Evolutionary conservation across 805 yeast genomes (phyloP), one percentile per base, ranked within the genome.

Genomic region (Saccharomyces mikatae): DNA sequence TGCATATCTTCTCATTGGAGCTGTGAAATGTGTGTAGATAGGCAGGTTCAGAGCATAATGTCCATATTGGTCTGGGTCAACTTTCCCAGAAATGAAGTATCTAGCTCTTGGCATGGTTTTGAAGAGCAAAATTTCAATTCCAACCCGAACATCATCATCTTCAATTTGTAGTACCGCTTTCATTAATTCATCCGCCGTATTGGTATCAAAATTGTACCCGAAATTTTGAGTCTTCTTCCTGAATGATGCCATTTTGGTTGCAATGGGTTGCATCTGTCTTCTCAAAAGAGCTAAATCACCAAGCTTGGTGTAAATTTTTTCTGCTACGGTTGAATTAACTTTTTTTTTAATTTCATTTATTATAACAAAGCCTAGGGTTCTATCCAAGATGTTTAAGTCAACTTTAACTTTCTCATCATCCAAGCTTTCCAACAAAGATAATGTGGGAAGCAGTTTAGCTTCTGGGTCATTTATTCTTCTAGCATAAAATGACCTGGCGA

Each of bases 1-100:
- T 1, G 96, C 90, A 69, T 91, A 94, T 63, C 99, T 80, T 68
- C 96, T 81, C 66, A 89, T 75, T 14, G 99, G 98, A 1, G 96
- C 81, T n/a, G 88, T 86, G 74, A 91, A 91, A 71, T 92, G 97
- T 0, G 98, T 89, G 69, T 89, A 94, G 47, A 89, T 74, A 29
- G 97, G 96, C 54, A 87, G 69, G 59, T 89, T 89, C 67, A 86
- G 81, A 65, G 87, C 80, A 71, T 87, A 94, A 64, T 92, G 96
- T 10, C 84, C 85, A 66, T 79, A 81, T 56, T 79, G 82, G 59
- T 86, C 92, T 2, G 88, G 82, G 60, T 89, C 96, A 51, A 84
- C 85, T 66, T 84, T 85, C 30, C 96, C 97, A 9, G 97, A 95
- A 65, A 90, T 81, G 57, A 83, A 86, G 68, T 94, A 94, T 64